phyloP scores from a whole-genome alignment of 768 basidiomycete genomes.

The Coprinopsis strossmayeri region DNA sequence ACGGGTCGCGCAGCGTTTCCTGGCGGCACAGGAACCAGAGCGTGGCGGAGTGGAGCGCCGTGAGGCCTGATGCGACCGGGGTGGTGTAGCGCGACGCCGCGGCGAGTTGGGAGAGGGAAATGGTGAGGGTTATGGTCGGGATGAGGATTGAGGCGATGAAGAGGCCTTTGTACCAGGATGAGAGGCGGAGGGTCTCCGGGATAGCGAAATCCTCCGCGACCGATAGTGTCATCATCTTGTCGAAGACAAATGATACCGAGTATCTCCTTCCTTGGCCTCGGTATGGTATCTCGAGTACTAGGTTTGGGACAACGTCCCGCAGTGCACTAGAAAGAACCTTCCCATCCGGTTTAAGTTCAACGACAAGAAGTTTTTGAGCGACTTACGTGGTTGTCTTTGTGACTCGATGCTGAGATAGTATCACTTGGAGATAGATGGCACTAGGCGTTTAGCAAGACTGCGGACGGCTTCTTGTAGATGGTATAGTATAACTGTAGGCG shows the following conservation, averaged over 20 bases:
- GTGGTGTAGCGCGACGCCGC: not conserved
- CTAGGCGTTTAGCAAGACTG: no score
- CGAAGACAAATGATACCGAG: no score
- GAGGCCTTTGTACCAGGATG: not conserved
- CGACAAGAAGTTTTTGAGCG: not conserved
- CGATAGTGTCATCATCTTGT: slow-evolving; percentile 6
- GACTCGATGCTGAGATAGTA: no score
- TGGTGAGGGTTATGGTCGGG: slow-evolving; percentile 1
- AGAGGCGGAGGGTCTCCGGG: not conserved
- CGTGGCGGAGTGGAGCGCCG: slow-evolving; percentile 1
- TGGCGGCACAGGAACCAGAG: slow-evolving; percentile 2
- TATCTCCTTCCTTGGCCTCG: no score
- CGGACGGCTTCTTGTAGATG: no score
- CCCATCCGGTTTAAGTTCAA: not conserved
- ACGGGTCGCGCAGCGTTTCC: not conserved
- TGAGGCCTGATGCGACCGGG: slow-evolving; percentile 5
- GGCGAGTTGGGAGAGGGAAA: slow-evolving; percentile 6
- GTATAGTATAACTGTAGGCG: no score
- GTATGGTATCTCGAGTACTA: no score
- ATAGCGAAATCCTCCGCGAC: slow-evolving; percentile 8
- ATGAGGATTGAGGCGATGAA: slow-evolving; percentile 7
- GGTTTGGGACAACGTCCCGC: no score
- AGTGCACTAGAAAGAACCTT: not conserved
- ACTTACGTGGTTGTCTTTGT: not conserved
- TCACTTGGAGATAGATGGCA: no score